Percentiles rank a stretch among this genome's conserved stretches.
Evolutionary conservation across 345 rosid species (phyloP).

Genomic region (Hypericum androsaemum): DNA sequence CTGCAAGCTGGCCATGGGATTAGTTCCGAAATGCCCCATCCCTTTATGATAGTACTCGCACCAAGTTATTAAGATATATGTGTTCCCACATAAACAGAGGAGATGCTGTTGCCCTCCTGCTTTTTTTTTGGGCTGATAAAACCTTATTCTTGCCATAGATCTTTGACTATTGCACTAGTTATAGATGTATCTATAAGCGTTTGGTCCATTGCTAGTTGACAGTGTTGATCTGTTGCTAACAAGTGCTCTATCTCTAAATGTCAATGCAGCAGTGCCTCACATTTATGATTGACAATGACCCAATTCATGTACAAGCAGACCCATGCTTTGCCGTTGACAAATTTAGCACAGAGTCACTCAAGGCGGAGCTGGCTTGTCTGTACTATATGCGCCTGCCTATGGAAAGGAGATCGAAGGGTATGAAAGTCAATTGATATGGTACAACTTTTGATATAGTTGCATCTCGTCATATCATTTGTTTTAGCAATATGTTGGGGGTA

Average conservation of each 20-base stretch:
- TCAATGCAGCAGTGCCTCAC: constrained; percentile 42
- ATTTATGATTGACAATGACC: constrained; percentile 48
- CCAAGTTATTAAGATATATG: too few species aligned
- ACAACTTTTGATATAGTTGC: constrained; percentile 5
- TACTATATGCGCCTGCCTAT: constrained; percentile 68
- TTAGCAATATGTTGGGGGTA: neutral
- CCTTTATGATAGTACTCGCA: too few species aligned
- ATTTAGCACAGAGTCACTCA: constrained; percentile 42
- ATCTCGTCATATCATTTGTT: neutral
- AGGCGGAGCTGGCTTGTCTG: constrained; percentile 73
- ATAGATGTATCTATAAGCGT: too few species aligned
- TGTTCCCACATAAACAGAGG: too few species aligned
- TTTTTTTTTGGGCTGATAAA: too few species aligned
- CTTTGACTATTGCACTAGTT: too few species aligned
- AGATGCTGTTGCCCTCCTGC: too few species aligned
- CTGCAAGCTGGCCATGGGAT: too few species aligned
- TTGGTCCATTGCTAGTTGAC: too few species aligned
- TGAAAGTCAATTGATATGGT: constrained; percentile 5
- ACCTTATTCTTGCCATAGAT: too few species aligned
- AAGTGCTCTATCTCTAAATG: constrained; percentile 10
- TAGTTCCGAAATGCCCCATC: too few species aligned
- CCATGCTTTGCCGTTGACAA: constrained; percentile 26
- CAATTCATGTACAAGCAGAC: constrained; percentile 32
- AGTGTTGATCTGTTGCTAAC: constrained; percentile 8
- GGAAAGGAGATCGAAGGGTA: constrained; percentile 77